A percentile compares a stretch with the other conserved stretches of the same genome.
These are phyloP conservation scores for Ogataea philodendri DNA, from an alignment of 805 yeast genomes.

Conservation along the genomic window DNA sequence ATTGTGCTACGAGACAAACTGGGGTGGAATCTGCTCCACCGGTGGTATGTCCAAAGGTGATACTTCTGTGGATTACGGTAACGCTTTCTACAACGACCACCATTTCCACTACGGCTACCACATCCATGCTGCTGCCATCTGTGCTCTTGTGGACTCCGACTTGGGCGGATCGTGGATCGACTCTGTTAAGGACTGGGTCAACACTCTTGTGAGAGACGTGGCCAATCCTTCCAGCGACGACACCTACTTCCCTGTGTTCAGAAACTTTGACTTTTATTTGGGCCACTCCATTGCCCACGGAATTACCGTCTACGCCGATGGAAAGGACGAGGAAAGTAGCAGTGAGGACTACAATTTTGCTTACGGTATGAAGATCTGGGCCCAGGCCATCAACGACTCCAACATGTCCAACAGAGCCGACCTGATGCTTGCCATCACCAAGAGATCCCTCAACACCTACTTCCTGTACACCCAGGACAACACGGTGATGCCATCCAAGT, in stretches of 20 bases:
- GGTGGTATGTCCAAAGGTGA: conserved; percentile 49
- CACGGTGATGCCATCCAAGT: conserved; percentile 44
- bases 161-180: conserved; percentile 50
- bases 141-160: conserved; percentile 51
- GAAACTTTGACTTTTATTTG: conserved; percentile 62
- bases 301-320: conserved; percentile 52
- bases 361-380: conserved; percentile 70
- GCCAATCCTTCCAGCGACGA: conserved; percentile 56
- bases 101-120: conserved; percentile 78
- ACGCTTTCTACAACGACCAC: conserved; percentile 70
- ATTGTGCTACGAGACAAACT: conserved; percentile 68
- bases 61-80: conserved; percentile 64
- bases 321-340: conserved; percentile 63
- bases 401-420: conserved; percentile 53
- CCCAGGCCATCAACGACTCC: conserved; percentile 48
- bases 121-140: conserved; percentile 65
- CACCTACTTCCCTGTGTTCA: conserved; percentile 53
- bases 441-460: conserved; percentile 50
- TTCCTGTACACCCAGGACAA: conserved; percentile 47
- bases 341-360: conserved; percentile 66
- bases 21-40: conserved; percentile 71
- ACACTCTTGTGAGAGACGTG: conserved; percentile 58
- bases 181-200: conserved; percentile 53
- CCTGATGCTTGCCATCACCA: conserved; percentile 54
- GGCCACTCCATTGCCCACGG: conserved; percentile 77